These are phyloP conservation scores for Coemansia sp. DNA, from an alignment of 192 early-diverging fungal genomes.

Conservation along the genomic window DNA sequence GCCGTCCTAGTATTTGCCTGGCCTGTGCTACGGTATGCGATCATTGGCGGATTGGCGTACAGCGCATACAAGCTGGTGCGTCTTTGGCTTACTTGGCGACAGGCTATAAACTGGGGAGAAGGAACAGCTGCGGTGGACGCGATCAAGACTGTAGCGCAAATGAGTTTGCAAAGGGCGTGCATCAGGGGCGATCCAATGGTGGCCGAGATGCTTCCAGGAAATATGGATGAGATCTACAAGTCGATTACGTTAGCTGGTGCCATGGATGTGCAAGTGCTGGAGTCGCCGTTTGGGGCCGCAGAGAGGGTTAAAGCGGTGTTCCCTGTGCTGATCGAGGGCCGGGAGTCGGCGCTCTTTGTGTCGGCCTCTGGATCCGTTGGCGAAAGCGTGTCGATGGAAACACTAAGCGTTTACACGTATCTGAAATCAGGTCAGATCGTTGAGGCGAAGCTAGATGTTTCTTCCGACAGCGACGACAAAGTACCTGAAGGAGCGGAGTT, in stretches of 20 bases:
- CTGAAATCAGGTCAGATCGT: conserved; percentile 18
- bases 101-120: neutral
- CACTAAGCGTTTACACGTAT: conserved; percentile 7
- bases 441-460: conserved; percentile 9
- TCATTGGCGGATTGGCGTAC: conserved; percentile 39
- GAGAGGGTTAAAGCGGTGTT: conserved; percentile 26
- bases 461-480: neutral
- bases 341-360: conserved; percentile 24
- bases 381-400: conserved; percentile 1
- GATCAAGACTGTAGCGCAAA: conserved; percentile 4
- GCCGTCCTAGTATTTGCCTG: conserved; percentile 30
- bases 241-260: conserved; percentile 29
- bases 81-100: conserved; percentile 2
- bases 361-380: conserved; percentile 10
- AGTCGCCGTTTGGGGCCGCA: neutral
- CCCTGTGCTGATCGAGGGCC: conserved; percentile 27
- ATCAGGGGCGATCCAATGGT: conserved; percentile 3
- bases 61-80: conserved; percentile 19
- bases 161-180: conserved; percentile 13
- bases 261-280: conserved; percentile 16
- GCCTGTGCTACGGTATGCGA: conserved; percentile 41
- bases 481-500: neutral
- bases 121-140: neutral
- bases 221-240: neutral
- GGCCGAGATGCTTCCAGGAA: conserved; percentile 2